Conservation (phyloP, 2,329 filamentous ascomycete species). For the Diplocarpon rosae region DNA sequence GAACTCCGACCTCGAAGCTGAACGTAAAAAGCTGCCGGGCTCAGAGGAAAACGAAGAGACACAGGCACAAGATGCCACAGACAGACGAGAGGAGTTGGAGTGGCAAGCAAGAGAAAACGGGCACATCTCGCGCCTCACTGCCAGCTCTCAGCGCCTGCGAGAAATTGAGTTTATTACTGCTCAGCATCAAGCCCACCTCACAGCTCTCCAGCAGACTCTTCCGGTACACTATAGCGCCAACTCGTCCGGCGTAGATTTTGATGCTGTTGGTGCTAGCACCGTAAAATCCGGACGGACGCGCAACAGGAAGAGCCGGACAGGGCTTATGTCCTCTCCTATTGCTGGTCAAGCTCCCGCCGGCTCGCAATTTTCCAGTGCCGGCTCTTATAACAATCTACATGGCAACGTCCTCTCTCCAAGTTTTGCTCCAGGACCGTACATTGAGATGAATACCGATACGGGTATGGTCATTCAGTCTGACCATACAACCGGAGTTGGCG, state of each 20-base stretch:
- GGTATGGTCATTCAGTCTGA: slow-evolving; percentile 23
- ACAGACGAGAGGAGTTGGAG: slow-evolving; percentile 23
- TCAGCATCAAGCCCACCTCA: slow-evolving; percentile 15
- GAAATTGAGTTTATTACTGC: slow-evolving; percentile 18
- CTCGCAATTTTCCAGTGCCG: slow-evolving; percentile 27
- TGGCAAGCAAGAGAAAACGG: slow-evolving; percentile 25
- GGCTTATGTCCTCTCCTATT: slow-evolving; percentile 26
- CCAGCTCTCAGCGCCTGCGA: slow-evolving; percentile 14
- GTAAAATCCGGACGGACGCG: slow-evolving; percentile 29
- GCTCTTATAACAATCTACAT: slow-evolving; percentile 32
- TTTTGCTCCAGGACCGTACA: slow-evolving; percentile 41
- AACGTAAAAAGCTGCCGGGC: slow-evolving; percentile 51
- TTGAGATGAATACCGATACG: slow-evolving; percentile 24
- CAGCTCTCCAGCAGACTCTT: slow-evolving; percentile 16
- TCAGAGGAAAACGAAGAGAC: slow-evolving; percentile 45
- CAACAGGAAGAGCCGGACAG: slow-evolving; percentile 31
- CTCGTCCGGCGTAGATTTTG: slow-evolving; percentile 27
- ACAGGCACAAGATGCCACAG: slow-evolving; percentile 19
- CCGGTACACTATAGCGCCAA: slow-evolving; percentile 25
- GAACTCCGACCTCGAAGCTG: slow-evolving; percentile 63
- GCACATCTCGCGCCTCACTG: slow-evolving; percentile 18
- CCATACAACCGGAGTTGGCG: slow-evolving; percentile 38
- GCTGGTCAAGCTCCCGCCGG: slow-evolving; percentile 24
- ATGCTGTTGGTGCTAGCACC: slow-evolving; percentile 20
- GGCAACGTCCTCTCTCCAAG: slow-evolving; percentile 33